These are phyloP conservation scores for Amylostereum chailletii DNA, from an alignment of 1,284 basidiomycete species.

Conservation along the genomic window DNA sequence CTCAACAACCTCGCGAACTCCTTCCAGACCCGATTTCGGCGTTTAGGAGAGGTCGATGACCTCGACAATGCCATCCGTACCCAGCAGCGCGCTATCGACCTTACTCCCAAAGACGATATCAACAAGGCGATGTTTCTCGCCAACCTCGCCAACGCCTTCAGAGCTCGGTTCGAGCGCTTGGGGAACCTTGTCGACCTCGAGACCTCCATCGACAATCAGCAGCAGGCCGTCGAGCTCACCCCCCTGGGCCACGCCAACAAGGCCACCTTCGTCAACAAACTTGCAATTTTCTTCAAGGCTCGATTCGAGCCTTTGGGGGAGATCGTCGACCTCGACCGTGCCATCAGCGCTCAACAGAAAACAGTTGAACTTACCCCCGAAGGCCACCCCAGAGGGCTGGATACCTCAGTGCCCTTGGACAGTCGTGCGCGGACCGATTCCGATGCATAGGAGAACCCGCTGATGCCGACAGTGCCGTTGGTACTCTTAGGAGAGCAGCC, in stretches of 20 bases:
- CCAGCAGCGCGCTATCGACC: not conserved
- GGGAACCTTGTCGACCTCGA: not conserved
- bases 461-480: not conserved
- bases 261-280: constrained; percentile 11
- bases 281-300: constrained; percentile 19
- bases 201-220: not conserved
- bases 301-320: constrained; percentile 15
- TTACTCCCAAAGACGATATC: not conserved
- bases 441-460: not conserved
- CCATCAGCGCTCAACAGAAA: constrained; percentile 1
- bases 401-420: not conserved
- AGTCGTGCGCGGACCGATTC: not conserved
- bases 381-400: not conserved
- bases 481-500: not conserved
- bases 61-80: not conserved
- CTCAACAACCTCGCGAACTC: constrained; percentile 1
- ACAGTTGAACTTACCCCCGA: not conserved
- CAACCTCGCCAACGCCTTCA: not conserved
- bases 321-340: constrained; percentile 18
- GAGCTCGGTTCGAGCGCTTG: not conserved
- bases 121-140: not conserved
- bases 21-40: not conserved
- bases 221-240: not conserved
- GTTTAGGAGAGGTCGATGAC: not conserved
- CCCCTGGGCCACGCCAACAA: constrained; percentile 1